A percentile compares a stretch with the other conserved stretches of the same genome.
phyloP scores from a whole-genome alignment of 352 stramenopile genomes.

The Pythium monospermum region DNA sequence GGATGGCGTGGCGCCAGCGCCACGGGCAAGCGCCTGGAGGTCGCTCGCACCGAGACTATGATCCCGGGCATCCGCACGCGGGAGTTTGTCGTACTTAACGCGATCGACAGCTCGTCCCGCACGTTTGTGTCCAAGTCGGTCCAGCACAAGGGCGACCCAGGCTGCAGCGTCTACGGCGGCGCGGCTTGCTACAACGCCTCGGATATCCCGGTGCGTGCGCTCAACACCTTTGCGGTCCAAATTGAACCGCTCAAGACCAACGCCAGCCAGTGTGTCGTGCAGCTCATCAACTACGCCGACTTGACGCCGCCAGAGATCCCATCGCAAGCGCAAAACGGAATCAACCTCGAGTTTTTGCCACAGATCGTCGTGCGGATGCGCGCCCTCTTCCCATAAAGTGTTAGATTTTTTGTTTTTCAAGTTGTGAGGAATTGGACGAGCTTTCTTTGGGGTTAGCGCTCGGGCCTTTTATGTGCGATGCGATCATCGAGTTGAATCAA shows the following conservation, averaged over 20 bases:
- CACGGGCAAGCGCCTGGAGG: not conserved
- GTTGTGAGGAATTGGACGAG: not conserved
- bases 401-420: not conserved
- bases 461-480: no score
- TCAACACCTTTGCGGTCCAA: conserved; percentile 21
- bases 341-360: conserved; percentile 11
- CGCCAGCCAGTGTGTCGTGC: conserved; percentile 17
- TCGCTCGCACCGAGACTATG: not conserved
- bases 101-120: not conserved
- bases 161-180: conserved; percentile 21
- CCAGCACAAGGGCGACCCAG: conserved; percentile 16
- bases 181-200: conserved; percentile 13
- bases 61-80: not conserved
- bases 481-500: no score
- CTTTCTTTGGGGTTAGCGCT: no score
- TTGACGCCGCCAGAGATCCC: conserved; percentile 7
- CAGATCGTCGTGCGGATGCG: conserved; percentile 12
- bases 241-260: conserved; percentile 10
- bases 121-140: conserved; percentile 2
- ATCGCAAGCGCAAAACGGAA: conserved; percentile 1
- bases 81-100: conserved; percentile 3
- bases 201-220: conserved; percentile 9
- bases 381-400: conserved; percentile 11
- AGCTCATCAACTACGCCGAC: conserved; percentile 28
- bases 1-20: not conserved